Evolutionary conservation across 768 basidiomycete species (phyloP), one percentile per base, ranked within the genome.

Genomic region (Boletus fagicola): DNA sequence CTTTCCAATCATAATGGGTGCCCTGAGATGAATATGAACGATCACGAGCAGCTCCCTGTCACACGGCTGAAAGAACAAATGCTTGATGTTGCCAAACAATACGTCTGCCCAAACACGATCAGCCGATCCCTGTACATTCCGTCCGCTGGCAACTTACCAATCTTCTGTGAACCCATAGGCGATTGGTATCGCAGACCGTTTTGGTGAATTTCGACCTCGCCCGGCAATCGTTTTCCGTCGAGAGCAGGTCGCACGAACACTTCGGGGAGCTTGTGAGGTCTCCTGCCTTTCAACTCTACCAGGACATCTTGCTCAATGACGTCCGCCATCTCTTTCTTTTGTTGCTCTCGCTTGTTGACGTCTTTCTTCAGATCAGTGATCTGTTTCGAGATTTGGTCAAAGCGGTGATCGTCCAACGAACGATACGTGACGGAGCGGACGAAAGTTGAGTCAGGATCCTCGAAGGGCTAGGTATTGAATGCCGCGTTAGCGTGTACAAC

Each of bases 1-100:
- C 79, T 98, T 98, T 59, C 97, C 96, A 63, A 99, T 92, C 83
- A 98, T 96, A 71, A 99, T 98, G 0, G 97, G 97, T 1, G 93
- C 84, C 73, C 84, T 97, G 50, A 99, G 80, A 71, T 98, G 92
- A 50, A 97, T 75, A 70, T 99, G 97, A 33, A 97, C 85, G 59
- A 99, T 88, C 54, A 97, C 95, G 52, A 98, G 80, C 20, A 98
- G 77, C 72, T 99, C 97, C 62, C 92, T 87, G 62, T 99, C 97
- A 66, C 96, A 98, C 2, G 97, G 96, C 69, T 99, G 97, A 83
- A 99, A 98, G 77, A 98, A 97, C 11, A 98, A 79, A 74, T 99
- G 96, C 72, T 96, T 97, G 78, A 99, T 88, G 72, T 99, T 99
- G 76, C 85, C 88, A 77, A 98, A 99, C 11, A 98, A 78, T 13